phyloP scores from a whole-genome alignment of 768 basidiomycete genomes.

The Termitomyces sp. region DNA sequence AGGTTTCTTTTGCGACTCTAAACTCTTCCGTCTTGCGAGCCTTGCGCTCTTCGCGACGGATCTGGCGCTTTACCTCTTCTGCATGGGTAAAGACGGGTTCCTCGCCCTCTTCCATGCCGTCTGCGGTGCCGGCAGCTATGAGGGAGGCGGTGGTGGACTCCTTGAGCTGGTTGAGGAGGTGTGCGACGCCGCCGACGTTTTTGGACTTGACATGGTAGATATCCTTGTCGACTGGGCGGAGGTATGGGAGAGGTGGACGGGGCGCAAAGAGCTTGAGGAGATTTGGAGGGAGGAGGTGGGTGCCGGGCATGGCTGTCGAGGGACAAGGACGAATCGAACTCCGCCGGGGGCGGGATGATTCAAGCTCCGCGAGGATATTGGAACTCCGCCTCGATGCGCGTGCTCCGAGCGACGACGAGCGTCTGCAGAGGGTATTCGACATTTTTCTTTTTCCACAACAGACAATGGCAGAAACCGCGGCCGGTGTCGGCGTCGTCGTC shows the following conservation, averaged over 20 bases:
- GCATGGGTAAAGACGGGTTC: constrained; percentile 78
- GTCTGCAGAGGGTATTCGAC: constrained; percentile 26
- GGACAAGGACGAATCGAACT: constrained; percentile 13
- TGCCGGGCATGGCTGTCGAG: constrained; percentile 49
- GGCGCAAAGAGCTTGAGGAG: constrained; percentile 96
- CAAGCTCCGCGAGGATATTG: too few relatives aligned
- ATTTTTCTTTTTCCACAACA: constrained; percentile 65
- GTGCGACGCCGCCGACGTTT: constrained; percentile 72
- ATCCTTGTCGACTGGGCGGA: constrained; percentile 82
- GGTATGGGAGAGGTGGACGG: constrained; percentile 83
- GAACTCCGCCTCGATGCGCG: too few relatives aligned
- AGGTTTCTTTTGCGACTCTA: constrained; percentile 78
- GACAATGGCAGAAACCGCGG: constrained; percentile 37
- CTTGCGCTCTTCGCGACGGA: constrained; percentile 74
- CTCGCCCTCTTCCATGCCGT: constrained; percentile 81
- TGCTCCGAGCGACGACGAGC: background rate
- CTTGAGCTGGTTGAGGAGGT: constrained; percentile 65
- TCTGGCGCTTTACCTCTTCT: constrained; percentile 78
- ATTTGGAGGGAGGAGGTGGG: constrained; percentile 91
- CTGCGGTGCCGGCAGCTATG: constrained; percentile 53
- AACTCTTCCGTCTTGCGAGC: constrained; percentile 74
- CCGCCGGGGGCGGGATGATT: too few relatives aligned
- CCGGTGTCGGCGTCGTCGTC: constrained; percentile 8
- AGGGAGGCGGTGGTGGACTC: constrained; percentile 74
- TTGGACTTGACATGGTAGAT: constrained; percentile 70